These are phyloP conservation scores for Halteria grandinella DNA, from an alignment of 73 alveolate genomes.

Conservation along the genomic window DNA sequence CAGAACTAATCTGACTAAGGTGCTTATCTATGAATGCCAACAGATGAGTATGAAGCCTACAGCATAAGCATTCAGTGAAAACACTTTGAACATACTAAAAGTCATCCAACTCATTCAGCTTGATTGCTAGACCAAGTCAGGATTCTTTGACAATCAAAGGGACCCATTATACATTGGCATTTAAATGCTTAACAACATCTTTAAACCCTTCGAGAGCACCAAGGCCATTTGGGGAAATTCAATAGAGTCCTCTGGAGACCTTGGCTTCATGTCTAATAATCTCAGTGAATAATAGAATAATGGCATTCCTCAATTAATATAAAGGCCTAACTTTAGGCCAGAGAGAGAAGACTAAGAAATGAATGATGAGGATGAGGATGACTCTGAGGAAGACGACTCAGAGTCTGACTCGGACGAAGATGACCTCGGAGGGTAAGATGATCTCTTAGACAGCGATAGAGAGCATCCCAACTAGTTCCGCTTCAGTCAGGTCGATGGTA, in stretches of 20 bases:
- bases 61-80: not conserved
- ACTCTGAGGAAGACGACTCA: conserved; percentile 14
- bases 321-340: no score
- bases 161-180: conserved; percentile 15
- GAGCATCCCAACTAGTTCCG: no score
- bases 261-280: no score
- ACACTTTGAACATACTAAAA: not conserved
- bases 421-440: conserved; percentile 6
- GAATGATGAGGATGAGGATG: conserved; percentile 9
- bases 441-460: no score
- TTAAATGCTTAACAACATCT: not conserved
- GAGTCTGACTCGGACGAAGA: not conserved
- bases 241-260: no score
- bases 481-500: conserved; percentile 2
- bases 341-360: not conserved
- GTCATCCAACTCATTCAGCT: not conserved
- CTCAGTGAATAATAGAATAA: no score
- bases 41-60: no score
- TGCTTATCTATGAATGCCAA: not conserved
- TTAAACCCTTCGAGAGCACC: conserved; percentile 27
- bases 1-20: conserved; percentile 10
- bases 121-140: not conserved
- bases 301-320: no score
- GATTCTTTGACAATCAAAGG: not conserved
- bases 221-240: conserved; percentile 33